Base-by-base conservation (phyloP, 495 filamentous ascomycete genomes). In the Aspergillus panamensis region DNA sequence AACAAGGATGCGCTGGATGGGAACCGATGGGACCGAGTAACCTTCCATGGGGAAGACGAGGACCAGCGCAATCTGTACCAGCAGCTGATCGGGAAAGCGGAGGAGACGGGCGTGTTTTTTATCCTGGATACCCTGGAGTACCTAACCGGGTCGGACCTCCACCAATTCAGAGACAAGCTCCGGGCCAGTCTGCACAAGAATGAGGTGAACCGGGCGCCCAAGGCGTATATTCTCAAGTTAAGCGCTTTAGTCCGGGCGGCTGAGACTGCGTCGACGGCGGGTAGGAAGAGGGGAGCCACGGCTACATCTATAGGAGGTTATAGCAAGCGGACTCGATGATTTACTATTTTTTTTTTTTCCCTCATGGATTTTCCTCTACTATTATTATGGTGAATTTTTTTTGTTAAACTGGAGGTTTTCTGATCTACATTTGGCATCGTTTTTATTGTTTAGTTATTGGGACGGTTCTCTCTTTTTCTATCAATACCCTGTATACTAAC, bases 1-100 rank as follows among this genome's bases (percentile, higher is more conserved):
- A 78, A 82, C 51, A 70, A 73, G 43, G 79, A 82, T 60, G 66
- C 75, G 3, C 63, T 79, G 21, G 70, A 71, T 8, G 67, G 66
- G 2, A 76, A 72, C 51, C 56, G 44, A 2, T 76, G 76, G 71
- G 74, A 73, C 6, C 66, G 73, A n/a, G 51, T 29, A 3, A 65
- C 67, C 12, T 75, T 76, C 48, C 56, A 67, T 8, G 73, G 73
- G 4, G 79, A 81, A 53, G 76, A 76, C 17, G 73, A 74, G 48
- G 71, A 78, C 53, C 69, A 78, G 42, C 77, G 77, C 55, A 83
- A 82, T 53, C 63, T 83, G 8, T 81, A 75, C 55, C 67, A 76
- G 33, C 69, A 73, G 55, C 69, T 83, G 16, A 77, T 83, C 40
- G 77, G 77, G 7, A 65, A 67, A 13, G 59, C 68, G 12, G 71